Conservation (phyloP, 2,329 filamentous ascomycete species). For the Cladosporium sp. region DNA sequence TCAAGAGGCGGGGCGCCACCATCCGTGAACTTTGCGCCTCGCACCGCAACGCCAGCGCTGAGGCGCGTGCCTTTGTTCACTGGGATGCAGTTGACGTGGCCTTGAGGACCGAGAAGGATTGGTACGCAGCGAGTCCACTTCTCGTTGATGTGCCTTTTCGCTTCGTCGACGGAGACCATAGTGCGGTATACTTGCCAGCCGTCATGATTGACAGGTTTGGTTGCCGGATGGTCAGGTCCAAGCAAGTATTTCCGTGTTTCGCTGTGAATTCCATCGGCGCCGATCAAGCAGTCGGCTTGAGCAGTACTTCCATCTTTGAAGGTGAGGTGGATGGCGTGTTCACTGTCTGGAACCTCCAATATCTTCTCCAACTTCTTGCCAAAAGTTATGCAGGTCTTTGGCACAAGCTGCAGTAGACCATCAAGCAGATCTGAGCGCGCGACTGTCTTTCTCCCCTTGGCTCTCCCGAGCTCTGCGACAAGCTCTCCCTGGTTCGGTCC, state of each 20-base stretch:
- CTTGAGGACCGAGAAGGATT: constrained; percentile 29
- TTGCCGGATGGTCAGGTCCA: constrained; percentile 29
- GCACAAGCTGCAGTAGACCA: constrained; percentile 45
- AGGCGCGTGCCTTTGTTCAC: constrained; percentile 28
- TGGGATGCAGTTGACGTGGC: constrained; percentile 32
- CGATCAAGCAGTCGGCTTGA: constrained; percentile 47
- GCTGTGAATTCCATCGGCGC: constrained; percentile 53
- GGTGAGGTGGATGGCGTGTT: constrained; percentile 31
- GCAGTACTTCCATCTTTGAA: constrained; percentile 48
- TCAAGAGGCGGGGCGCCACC: constrained; percentile 21
- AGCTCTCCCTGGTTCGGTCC: constrained; percentile 38
- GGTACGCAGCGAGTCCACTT: constrained; percentile 29
- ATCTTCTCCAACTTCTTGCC: constrained; percentile 40
- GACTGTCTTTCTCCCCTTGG: constrained; percentile 34
- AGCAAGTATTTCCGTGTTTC: constrained; percentile 43
- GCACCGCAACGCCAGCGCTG: constrained; percentile 26
- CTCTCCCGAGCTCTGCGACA: constrained; percentile 35
- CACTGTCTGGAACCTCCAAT: constrained; percentile 23
- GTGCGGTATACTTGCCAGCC: constrained; percentile 31
- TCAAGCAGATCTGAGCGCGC: constrained; percentile 49
- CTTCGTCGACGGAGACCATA: constrained; percentile 27
- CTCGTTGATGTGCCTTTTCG: constrained; percentile 26
- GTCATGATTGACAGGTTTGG: constrained; percentile 28
- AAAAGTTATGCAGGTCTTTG: constrained; percentile 40
- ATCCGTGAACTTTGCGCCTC: constrained; percentile 21